Base-by-base conservation (phyloP, 768 basidiomycete genomes). In the Krasilnikovozyma curviuscula region DNA sequence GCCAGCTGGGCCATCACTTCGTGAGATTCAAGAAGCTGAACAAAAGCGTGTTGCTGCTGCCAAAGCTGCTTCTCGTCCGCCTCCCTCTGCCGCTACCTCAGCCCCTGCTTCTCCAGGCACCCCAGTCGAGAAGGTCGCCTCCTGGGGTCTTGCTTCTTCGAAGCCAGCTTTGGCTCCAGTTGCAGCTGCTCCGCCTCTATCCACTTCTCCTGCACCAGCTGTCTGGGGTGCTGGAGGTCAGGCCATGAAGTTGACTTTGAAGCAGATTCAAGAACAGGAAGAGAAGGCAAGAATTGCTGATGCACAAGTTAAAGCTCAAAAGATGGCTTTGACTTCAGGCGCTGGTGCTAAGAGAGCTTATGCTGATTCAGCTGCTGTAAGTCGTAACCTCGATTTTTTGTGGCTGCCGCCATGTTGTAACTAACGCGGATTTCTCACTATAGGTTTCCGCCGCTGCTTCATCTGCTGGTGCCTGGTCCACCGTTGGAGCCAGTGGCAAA, bases 241-340 rank as follows among this genome's bases (percentile, higher is more conserved):
- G n/a, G 61, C 69, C 3, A 61, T 72, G 7, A 89, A 85, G 70
- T 93, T 86, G 71, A 83, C 83, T 2, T 79, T 98, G 79, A 95
- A 91, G 69, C 88, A 98, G 68, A 98, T 98, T 33, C 84, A 91
- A 60, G 91, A 97, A 65, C 93, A 98, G 58, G 93, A 98, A 60
- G 85, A 80, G 53, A 88, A 85, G 70, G 81, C 78, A 64, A 54
- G 57, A 25, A 57, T 66, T 25, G 70, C 70, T 1, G 65, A 68
- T 7, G 51, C 52, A 10, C 54, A 52, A 31, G 56, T 52, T 21
- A 54, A 54, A 35, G 56, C 54, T 18, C 49, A 48, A 14, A 50
- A 46, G 6, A 31, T 35, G 9, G 29, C 46, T 9, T 33, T 43
- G 39, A 41, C 40, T 24, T 44, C 45, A 13, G 44, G 40, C 41